These are phyloP conservation scores for Sapria himalayana DNA, from an alignment of 345 rosid genomes.

Conservation along the genomic window DNA sequence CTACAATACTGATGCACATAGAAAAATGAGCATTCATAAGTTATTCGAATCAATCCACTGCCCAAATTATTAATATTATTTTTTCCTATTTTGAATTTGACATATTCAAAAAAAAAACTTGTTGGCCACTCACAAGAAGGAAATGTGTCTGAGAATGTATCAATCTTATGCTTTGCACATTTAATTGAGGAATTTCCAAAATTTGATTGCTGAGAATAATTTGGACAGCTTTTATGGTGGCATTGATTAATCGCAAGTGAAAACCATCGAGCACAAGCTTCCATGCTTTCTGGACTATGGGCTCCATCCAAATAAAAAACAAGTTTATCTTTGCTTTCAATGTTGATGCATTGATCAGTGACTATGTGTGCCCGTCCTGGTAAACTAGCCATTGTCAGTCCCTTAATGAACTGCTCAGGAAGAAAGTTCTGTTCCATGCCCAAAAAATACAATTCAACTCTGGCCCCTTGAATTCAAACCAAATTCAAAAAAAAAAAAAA, in stretches of 20 bases:
- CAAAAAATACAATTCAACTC: constrained; percentile 3
- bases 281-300: constrained; percentile 96
- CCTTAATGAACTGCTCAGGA: constrained; percentile 70
- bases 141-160: too few relatives aligned
- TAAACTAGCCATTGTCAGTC: constrained; percentile 56
- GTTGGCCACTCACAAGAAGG: too few relatives aligned
- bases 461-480: not conserved
- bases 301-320: constrained; percentile 91
- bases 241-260: constrained; percentile 39
- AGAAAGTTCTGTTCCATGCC: constrained; percentile 31
- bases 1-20: too few relatives aligned
- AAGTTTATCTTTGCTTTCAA: constrained; percentile 33
- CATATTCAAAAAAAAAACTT: too few relatives aligned
- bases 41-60: too few relatives aligned
- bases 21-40: too few relatives aligned
- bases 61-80: too few relatives aligned
- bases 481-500: constrained; percentile 2
- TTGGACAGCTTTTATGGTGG: constrained; percentile 14
- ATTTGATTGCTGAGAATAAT: constrained; percentile 17
- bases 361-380: constrained; percentile 95
- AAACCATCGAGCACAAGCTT: constrained; percentile 74
- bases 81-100: too few relatives aligned
- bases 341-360: constrained; percentile 27
- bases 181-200: too few relatives aligned
- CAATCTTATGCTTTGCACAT: too few relatives aligned